Percentiles rank a stretch among this genome's conserved stretches.
These are phyloP conservation scores for Hypoxylon rubiginosum DNA, from an alignment of 2,329 filamentous ascomycete species.

Conservation along the genomic window DNA sequence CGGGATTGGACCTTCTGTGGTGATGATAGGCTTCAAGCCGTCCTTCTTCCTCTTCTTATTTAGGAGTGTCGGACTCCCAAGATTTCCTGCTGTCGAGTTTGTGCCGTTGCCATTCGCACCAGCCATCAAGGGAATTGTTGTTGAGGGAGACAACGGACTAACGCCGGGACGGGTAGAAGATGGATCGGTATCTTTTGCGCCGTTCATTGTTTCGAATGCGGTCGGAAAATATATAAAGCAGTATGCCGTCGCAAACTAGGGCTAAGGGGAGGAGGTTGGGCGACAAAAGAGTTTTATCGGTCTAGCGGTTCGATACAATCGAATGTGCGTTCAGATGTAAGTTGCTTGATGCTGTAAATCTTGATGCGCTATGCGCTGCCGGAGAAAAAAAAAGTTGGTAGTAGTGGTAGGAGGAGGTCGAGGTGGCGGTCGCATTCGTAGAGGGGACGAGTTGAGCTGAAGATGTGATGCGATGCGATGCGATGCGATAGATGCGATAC, in stretches of 20 bases:
- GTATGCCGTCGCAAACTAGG: conserved; percentile 29
- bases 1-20: conserved; percentile 68
- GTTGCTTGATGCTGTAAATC: conserved; percentile 12
- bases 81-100: conserved; percentile 36
- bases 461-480: conserved; percentile 26
- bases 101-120: conserved; percentile 52
- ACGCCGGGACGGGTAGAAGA: conserved; percentile 12
- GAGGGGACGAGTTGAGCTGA: conserved; percentile 7
- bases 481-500: conserved; percentile 25
- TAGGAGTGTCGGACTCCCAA: conserved; percentile 39
- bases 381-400: too few species aligned
- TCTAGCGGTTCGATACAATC: conserved; percentile 13
- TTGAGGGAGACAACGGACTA: conserved; percentile 31
- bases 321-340: conserved; percentile 18
- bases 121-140: conserved; percentile 50
- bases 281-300: conserved; percentile 16
- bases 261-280: conserved; percentile 14
- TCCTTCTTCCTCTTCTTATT: conserved; percentile 83
- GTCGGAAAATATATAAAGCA: conserved; percentile 9
- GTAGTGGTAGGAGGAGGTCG: conserved; percentile 17
- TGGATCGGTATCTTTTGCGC: conserved; percentile 43
- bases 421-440: conserved; percentile 24
- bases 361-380: conserved; percentile 19
- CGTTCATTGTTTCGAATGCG: conserved; percentile 45
- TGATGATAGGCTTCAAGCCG: conserved; percentile 81